Base-by-base conservation (phyloP, 2,329 filamentous ascomycete species). In the Microsporum audouinii region DNA sequence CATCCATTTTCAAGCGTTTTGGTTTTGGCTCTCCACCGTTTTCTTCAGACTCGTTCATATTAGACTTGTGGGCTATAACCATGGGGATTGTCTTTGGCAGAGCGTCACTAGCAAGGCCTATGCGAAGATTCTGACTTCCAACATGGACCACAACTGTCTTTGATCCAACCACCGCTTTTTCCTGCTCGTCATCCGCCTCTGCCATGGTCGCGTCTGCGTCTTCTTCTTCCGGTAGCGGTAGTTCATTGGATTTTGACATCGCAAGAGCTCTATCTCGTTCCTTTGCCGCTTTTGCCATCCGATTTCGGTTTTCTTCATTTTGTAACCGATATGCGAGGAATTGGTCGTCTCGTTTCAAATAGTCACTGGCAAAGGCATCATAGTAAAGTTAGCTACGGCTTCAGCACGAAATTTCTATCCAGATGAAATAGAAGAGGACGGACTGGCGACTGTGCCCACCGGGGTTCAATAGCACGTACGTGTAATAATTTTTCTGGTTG, bases 401-500 rank as follows among this genome's bases (percentile, higher is more conserved):
- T 23, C n/a, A 12, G 7, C 31, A 5, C 14, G 12, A 17, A 3
- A 23, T 17, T 2, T 55, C 33, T 17, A 5, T 7, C n/a, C 3
- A 8, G n/a, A 12, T 39, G 5, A 38, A 23, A 31, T 17, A 23
- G 29, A 39, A 10, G 8, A 4, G 8, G 41, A 1, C n/a, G 23
- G 3, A 17, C 43, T 29, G 38, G 34, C 14, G 49, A 34, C 14
- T n/a, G 27, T 2, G 29, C 31, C 12, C 31, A 36, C 31, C 14
- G n/a, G 49, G 23, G 12, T 34, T 55, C n/a, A 12, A 14, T 4
- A 36, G 12, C 27, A 78, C 85, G 64, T 81, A 94, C 89, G 91
- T 96, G 74, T 96, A 96, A 76, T 99, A 99, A 75, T 99, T 99
- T 79, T 99, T 99, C 75, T 99, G 94, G 73, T 99, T 99, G 76